Base-by-base conservation (phyloP, 192 early-diverging fungal genomes). In the Kappamyces sp. region DNA sequence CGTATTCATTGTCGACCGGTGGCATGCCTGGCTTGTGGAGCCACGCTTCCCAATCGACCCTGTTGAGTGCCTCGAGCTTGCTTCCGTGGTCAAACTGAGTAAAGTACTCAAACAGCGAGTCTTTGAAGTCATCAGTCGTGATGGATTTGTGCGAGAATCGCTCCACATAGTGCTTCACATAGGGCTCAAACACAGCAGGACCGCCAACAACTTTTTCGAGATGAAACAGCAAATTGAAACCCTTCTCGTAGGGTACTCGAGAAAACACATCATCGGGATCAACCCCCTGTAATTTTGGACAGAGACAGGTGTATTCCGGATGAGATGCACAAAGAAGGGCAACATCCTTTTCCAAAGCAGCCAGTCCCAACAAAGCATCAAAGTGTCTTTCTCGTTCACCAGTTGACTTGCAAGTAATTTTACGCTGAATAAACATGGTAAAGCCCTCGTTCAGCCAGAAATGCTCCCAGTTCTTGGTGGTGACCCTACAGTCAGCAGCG, bases 391-490 rank as follows among this genome's bases (percentile, higher is more conserved):
- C 75, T 36, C 79, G 73, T 61, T 92, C 86, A 51, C 93, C 92
- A 60, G 86, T 77, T 37, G 94, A 76, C 2, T 87, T 64, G 40
- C 82, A 86, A 41, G 85, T 58, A 49, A 98, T 95, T 74, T 92
- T 94, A 66, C 92, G 84, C 74, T 98, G 91, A 51, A 92, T 77
- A 69, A 91, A 94, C 23, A 93, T 83, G 3, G 93, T 97, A 77
- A 90, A 92, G 54, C 95, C 94, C 76, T 98, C 96, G 62, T 97
- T 98, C 34, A 97, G 75, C 95, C 91, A 93, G 64, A 88, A 87
- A 58, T 83, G 73, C 65, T 82, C 77, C 83, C 67, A 58, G 8
- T 47, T 40, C 34, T 6, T 34, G 33, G 44, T 33, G 5, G 40
- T 72, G 7, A 72, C 42, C 9, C 49, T 51, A 51, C 4, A 51